These are phyloP conservation scores for Beauveria rudraprayagi DNA, from an alignment of 2,329 filamentous ascomycete species.

Conservation along the genomic window DNA sequence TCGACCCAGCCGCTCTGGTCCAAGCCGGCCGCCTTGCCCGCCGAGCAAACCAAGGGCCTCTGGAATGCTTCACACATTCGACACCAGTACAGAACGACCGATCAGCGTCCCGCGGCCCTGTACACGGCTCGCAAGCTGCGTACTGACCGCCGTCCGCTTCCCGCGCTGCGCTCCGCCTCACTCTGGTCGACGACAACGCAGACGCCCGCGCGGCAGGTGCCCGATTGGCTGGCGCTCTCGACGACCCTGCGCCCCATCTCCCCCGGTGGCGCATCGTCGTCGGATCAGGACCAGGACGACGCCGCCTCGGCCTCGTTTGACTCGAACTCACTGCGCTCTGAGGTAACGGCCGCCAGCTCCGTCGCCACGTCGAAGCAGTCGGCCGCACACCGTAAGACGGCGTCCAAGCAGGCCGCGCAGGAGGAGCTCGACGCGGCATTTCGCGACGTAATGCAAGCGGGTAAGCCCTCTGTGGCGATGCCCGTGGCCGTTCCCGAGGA, in stretches of 20 bases:
- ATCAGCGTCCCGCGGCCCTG: constrained; percentile 26
- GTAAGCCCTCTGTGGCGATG: not conserved
- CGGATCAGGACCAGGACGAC: constrained; percentile 1
- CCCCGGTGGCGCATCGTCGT: not conserved
- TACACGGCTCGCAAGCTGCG: constrained; percentile 27
- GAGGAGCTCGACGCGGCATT: constrained; percentile 4
- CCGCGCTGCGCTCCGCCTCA: constrained; percentile 23
- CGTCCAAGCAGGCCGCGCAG: constrained; percentile 7
- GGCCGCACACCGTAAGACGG: not conserved
- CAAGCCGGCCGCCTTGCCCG: not conserved
- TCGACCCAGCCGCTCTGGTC: not conserved
- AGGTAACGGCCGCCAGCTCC: constrained; percentile 3
- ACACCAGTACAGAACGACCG: constrained; percentile 24
- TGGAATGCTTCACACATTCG: constrained; percentile 16
- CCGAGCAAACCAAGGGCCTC: constrained; percentile 15
- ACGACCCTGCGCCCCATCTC: not conserved
- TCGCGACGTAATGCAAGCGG: constrained; percentile 4
- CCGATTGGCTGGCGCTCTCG: constrained; percentile 15
- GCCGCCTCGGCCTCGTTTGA: not conserved
- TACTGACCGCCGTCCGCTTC: constrained; percentile 20
- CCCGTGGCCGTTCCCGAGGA: not conserved
- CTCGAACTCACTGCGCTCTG: constrained; percentile 5
- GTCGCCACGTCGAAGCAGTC: constrained; percentile 1
- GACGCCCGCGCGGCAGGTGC: not conserved
- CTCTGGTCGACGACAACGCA: constrained; percentile 24